Conservation (phyloP, 345 rosid species). For the Euclidium syriacum region DNA sequence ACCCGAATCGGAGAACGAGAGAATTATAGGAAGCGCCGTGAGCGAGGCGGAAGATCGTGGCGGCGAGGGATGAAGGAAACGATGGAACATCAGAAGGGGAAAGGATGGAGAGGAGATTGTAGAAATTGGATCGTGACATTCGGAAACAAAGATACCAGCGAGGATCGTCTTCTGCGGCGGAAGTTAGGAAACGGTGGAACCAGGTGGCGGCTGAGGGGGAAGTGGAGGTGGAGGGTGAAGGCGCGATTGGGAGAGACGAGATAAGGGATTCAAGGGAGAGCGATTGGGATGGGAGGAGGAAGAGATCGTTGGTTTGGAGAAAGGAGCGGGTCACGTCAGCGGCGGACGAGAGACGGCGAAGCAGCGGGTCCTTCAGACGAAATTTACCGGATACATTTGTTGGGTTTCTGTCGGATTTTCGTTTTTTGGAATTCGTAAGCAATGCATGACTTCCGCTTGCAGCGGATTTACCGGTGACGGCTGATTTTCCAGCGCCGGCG, state of each 20-base stretch:
- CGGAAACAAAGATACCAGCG: slow-evolving; percentile 59
- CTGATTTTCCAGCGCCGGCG: neutral
- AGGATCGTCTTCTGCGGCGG: slow-evolving; percentile 35
- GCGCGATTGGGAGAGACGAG: slow-evolving; percentile 38
- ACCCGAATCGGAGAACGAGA: slow-evolving; percentile 40
- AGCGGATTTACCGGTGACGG: neutral
- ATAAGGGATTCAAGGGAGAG: slow-evolving; percentile 23
- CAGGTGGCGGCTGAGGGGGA: slow-evolving; percentile 18
- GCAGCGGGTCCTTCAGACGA: slow-evolving; percentile 22
- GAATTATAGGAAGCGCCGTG: slow-evolving; percentile 58
- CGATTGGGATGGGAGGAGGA: slow-evolving; percentile 29
- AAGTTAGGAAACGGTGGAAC: slow-evolving; percentile 43
- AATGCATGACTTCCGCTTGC: neutral
- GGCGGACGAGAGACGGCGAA: slow-evolving; percentile 41
- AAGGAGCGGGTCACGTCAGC: slow-evolving; percentile 41
- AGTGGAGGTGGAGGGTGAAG: slow-evolving; percentile 14
- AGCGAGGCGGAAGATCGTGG: slow-evolving; percentile 68
- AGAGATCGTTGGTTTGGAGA: slow-evolving; percentile 44
- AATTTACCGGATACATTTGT: neutral
- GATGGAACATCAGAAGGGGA: slow-evolving; percentile 26
- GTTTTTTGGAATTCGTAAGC: neutral
- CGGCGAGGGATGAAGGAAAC: slow-evolving; percentile 48
- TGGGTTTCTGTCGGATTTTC: slow-evolving; percentile 8
- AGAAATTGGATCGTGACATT: slow-evolving; percentile 49
- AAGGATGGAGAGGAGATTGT: slow-evolving; percentile 40